Evolutionary conservation across 2,329 filamentous ascomycete species (phyloP).

Genomic region (Microdochium bolleyi): DNA sequence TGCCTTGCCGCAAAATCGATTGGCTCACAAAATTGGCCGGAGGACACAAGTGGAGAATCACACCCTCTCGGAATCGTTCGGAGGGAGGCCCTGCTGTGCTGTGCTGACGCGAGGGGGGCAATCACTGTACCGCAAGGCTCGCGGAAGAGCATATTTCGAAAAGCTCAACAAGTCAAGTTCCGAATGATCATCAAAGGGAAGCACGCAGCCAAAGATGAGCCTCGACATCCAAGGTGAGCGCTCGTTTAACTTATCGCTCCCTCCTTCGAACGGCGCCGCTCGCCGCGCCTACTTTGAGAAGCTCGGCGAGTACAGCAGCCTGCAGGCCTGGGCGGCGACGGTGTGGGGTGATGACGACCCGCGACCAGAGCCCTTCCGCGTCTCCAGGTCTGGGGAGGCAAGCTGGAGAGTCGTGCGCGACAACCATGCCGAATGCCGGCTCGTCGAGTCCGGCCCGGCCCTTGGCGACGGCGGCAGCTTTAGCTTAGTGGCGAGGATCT

Average conservation of each 20-base stretch:
- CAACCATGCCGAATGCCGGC: neutral
- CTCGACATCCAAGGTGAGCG: neutral
- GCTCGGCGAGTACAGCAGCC: neutral
- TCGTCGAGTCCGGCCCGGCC: neutral
- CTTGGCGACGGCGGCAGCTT: neutral
- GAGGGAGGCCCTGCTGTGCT: too few species aligned
- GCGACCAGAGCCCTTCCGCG: neutral
- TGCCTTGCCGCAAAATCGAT: too few species aligned
- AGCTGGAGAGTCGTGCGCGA: neutral
- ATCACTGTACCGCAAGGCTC: too few species aligned
- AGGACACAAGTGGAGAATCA: too few species aligned
- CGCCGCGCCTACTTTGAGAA: neutral
- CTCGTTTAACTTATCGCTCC: neutral
- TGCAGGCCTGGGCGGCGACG: neutral
- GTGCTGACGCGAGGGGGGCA: too few species aligned
- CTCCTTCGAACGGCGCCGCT: neutral
- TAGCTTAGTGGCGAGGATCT: neutral
- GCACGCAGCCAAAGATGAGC: neutral
- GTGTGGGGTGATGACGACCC: neutral
- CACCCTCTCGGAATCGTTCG: too few species aligned
- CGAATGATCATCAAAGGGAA: too few species aligned
- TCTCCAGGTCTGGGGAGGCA: neutral
- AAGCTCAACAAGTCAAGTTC: too few species aligned
- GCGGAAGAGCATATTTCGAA: too few species aligned
- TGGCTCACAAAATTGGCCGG: too few species aligned